Base-by-base conservation (phyloP, 352 stramenopile genomes). In the Peronospora tabacina region DNA sequence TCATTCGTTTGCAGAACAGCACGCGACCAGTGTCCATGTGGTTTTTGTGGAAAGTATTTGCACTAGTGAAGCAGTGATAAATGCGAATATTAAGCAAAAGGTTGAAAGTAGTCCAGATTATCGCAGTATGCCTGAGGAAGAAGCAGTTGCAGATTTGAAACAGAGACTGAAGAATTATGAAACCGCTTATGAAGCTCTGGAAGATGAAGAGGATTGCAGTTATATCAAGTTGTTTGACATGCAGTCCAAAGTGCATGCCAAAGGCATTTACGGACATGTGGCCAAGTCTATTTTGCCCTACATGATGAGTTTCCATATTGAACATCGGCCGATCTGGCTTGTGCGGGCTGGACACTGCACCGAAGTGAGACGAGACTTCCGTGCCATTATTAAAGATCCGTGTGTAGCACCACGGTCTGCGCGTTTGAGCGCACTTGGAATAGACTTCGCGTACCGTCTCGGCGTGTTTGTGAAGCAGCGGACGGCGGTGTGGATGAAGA, bases 291-390 rank as follows among this genome's bases (percentile, higher is more conserved):
- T 96, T n/a, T 55, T 93, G 52, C 87, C 84, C 12, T 96, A 95
- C 61, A 90, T 96, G 78, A 93, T 89, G 80, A 97, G 95, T 66
- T 94, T 97, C 49, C 91, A 97, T 74, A 96, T 97, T 55, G 73
- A 87, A 43, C 89, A 94, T 33, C 83, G 91, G 0, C 85, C 82
- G 15, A 97, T 97, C 33, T 97, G 87, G 85, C 75, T 97, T 17
- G 87, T 93, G 43, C 82, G 86, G n/a, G 87, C 88, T 12, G 88
- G 85, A 16, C 87, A 96, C 44, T 91, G 81, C 59, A 87, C 62
- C 0, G 74, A 87, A 59, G 81, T 89, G 46, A 61, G 63, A 7
- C 42, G 54, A 11, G 75, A 91, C 45, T 89, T 91, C 34, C 50
- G 65, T 2, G 63, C 72, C 12, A 87, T 91, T 44, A 78, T 68